Evolutionary conservation across 257 asterid genomes (phyloP).

Genomic region (Ligustrum vulgare): DNA sequence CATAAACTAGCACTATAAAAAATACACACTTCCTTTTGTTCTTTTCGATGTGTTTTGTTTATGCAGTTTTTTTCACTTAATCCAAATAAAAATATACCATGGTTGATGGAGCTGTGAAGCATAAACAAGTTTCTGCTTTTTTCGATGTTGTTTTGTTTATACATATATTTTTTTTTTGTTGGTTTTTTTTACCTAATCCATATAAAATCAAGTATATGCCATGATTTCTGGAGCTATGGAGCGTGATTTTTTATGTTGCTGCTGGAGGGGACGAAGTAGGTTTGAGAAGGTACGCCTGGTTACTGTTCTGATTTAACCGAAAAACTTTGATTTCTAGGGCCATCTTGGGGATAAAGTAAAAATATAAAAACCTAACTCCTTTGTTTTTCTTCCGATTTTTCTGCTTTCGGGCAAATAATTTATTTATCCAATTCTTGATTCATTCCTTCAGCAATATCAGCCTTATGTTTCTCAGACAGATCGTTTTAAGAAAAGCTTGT

Average conservation of each 20-base stretch:
- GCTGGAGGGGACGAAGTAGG: conserved; percentile 30
- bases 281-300: conserved; percentile 28
- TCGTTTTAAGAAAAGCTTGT: neutral
- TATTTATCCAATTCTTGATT: neutral
- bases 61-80: no score
- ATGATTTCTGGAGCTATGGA: neutral
- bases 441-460: neutral
- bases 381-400: neutral
- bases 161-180: neutral
- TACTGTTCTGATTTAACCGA: conserved; percentile 33
- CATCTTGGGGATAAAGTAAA: neutral
- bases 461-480: neutral
- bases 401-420: neutral
- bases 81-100: no score
- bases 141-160: neutral
- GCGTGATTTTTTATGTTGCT: conserved; percentile 37
- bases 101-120: no score
- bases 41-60: no score
- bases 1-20: no score
- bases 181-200: neutral
- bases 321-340: neutral
- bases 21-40: neutral
- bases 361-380: neutral
- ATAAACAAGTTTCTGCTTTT: neutral
- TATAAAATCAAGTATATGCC: neutral